These are phyloP conservation scores for Leccinum aurantiacum DNA, from an alignment of 768 basidiomycete genomes.

Conservation along the genomic window DNA sequence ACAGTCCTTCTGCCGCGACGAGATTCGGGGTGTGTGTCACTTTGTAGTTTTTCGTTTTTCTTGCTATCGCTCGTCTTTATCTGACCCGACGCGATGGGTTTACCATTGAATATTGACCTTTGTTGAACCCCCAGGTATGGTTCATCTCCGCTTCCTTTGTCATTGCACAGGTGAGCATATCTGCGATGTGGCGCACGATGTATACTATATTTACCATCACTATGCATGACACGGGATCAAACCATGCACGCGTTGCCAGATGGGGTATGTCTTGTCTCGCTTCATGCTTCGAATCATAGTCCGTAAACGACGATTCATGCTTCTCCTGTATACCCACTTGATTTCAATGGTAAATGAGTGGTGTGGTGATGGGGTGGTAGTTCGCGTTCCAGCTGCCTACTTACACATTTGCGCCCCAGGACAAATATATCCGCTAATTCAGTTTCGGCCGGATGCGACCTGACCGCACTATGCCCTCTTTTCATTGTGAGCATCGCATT, in stretches of 20 bases:
- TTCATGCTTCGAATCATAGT: not conserved
- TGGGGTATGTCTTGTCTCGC: constrained; percentile 24
- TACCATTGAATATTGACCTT: not conserved
- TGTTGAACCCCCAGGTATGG: constrained; percentile 48
- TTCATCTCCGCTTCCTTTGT: constrained; percentile 81
- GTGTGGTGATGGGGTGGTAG: constrained; percentile 11
- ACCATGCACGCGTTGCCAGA: constrained; percentile 14
- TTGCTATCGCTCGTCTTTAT: not conserved
- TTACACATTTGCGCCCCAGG: constrained; percentile 32
- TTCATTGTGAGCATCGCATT: constrained; percentile 54
- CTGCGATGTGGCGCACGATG: constrained; percentile 5
- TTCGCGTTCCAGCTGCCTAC: not conserved
- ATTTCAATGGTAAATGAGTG: not conserved
- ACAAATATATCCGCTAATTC: constrained; percentile 85
- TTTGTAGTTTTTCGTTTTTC: not conserved
- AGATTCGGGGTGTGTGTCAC: constrained; percentile 54
- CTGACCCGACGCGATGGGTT: not conserved
- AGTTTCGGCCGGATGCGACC: constrained; percentile 79
- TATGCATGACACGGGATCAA: constrained; percentile 1
- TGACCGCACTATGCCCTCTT: constrained; percentile 75
- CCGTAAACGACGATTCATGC: constrained; percentile 20
- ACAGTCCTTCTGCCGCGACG: constrained; percentile 58
- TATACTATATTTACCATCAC: constrained; percentile 2
- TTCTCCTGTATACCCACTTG: not conserved
- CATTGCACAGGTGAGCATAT: constrained; percentile 58